Evolutionary conservation across 2,329 filamentous ascomycete species (phyloP), one percentile per base, ranked within the genome.

Genomic region (Aspergillus tanneri): DNA sequence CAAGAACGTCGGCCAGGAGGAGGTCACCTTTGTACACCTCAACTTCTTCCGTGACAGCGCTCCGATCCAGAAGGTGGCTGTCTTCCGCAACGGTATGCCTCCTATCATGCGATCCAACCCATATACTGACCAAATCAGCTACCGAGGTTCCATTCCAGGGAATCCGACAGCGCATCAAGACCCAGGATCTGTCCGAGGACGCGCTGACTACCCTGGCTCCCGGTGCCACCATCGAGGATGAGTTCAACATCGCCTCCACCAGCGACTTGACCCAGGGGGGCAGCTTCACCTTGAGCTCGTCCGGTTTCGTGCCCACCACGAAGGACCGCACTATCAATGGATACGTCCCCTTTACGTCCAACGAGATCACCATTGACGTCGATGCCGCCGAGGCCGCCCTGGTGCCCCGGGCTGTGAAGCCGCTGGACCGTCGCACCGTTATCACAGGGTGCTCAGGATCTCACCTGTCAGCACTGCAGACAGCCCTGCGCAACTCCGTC

Each of bases 261-360:
- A 53, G 64, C 5, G 77, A 78, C 42, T 52, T 80, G 16, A 64
- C 64, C 18, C 54, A 62, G 14, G 72, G 73, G 27, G 83, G 83
- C 49, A 69, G 72, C 42, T 82, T 82, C 60, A 77, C 77, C 45
- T 65, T 88, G 40, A 72, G 76, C 45, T 75, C 82, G 4, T 68
- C 70, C 4, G 85, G 85, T 5, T 72, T 75, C 9, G 73, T 87
- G 35, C 77, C 80, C 7, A 78, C 77, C 46, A 79, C 83, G 23
- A 71, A 74, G 18, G 70, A 70, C 35, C 72, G 76, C 38, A 69
- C 76, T 32, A 74, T 87, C 27, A 65, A 76, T 8, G 82, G 79
- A 40, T 76, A 75, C 37, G 64, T 86, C 2, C 64, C 76, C 9
- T 87, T 79, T 69, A 69, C 74, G 43, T 83, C 80, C 61, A 86